phyloP scores from a whole-genome alignment of 345 rosid species.

The Linum lewisii region DNA sequence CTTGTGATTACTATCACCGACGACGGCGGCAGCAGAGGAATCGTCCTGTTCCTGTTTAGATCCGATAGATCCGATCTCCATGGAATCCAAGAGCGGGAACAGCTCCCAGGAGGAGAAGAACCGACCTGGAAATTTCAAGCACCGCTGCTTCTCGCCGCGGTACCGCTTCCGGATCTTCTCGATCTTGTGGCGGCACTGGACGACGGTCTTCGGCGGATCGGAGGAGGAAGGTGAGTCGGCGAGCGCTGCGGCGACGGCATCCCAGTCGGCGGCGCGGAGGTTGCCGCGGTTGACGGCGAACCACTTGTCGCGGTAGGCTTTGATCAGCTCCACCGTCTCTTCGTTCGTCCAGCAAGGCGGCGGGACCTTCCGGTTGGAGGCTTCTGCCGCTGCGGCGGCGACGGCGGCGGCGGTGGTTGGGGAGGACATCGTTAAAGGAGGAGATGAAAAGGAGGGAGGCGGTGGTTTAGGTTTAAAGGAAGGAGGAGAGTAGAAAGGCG shows the following conservation, averaged over 20 bases:
- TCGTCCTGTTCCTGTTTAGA: no score
- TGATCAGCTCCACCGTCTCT: conserved; percentile 48
- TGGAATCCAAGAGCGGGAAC: conserved; percentile 53
- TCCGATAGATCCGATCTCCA: conserved; percentile 17
- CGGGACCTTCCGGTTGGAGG: conserved; percentile 37
- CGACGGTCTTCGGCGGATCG: conserved; percentile 34
- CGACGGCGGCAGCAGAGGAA: no score
- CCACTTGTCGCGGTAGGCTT: conserved; percentile 60
- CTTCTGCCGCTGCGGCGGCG: conserved; percentile 15
- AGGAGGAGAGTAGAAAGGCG: conserved; percentile 17
- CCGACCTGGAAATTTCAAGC: conserved; percentile 39
- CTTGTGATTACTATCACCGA: no score
- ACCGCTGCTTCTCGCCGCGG: conserved; percentile 60
- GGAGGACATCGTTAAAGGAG: background rate
- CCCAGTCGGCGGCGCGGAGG: conserved; percentile 68
- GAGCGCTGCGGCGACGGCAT: conserved; percentile 40
- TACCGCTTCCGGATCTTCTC: conserved; percentile 72
- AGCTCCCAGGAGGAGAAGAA: conserved; percentile 61
- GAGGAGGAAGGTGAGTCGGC: conserved; percentile 23
- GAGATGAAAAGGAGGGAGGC: background rate
- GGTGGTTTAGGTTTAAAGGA: background rate
- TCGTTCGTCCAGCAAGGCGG: conserved; percentile 74
- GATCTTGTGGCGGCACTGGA: conserved; percentile 73
- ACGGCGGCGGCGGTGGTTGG: background rate
- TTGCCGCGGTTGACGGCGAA: conserved; percentile 53